A percentile compares a stretch with the other conserved stretches of the same genome.
Evolutionary conservation across 169 alveolate species (phyloP).

Genomic region (Plasmodium gaboni): DNA sequence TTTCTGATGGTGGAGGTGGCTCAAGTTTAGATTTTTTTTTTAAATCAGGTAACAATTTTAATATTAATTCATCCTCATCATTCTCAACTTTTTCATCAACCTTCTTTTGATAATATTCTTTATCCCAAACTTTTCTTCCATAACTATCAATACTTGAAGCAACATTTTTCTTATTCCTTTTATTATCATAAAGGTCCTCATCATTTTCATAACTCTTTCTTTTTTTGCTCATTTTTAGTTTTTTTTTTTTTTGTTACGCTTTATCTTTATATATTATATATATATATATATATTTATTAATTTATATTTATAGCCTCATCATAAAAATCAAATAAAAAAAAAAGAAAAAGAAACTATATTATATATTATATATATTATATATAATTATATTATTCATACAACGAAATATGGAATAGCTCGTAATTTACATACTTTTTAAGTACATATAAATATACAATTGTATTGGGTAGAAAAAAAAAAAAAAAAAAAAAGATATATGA

Average conservation of each 20-base stretch:
- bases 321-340: no score
- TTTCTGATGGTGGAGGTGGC: constrained; percentile 82
- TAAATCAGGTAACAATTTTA: constrained; percentile 77
- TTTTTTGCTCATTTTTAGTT: constrained; percentile 6
- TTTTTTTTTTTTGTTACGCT: not conserved
- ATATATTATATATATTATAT: no score
- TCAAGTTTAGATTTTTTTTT: constrained; percentile 71
- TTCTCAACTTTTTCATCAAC: constrained; percentile 76
- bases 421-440: no score
- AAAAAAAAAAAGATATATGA: no score
- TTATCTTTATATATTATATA: no score
- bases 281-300: not conserved
- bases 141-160: constrained; percentile 78
- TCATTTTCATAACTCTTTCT: not conserved
- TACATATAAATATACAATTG: no score
- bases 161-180: constrained; percentile 1
- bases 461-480: no score
- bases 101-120: constrained; percentile 78
- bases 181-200: constrained; percentile 3
- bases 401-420: no score
- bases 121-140: constrained; percentile 89
- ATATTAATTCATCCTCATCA: constrained; percentile 82
- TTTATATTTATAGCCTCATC: no score
- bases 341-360: no score
- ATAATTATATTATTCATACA: no score